phyloP scores from a whole-genome alignment of 2,329 filamentous ascomycete species.

The Fonsecaea pedrosoi region DNA sequence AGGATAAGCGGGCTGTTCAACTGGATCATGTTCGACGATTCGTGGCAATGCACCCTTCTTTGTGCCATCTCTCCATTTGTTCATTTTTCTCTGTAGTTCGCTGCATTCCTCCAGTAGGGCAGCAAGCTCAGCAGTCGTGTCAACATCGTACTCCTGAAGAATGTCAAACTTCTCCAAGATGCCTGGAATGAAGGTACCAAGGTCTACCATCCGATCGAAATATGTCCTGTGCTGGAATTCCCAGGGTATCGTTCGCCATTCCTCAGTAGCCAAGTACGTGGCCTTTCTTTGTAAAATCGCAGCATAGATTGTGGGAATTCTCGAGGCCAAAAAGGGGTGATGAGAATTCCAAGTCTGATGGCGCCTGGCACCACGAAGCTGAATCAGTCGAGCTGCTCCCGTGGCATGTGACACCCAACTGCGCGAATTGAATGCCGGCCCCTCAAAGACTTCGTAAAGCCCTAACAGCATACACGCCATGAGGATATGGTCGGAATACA shows the following conservation, averaged over 20 bases:
- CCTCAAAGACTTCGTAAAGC: slow-evolving; percentile 45
- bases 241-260: slow-evolving; percentile 50
- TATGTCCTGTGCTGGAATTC: slow-evolving; percentile 43
- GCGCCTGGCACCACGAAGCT: slow-evolving; percentile 34
- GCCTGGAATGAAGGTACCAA: slow-evolving; percentile 44
- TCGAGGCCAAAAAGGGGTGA: slow-evolving; percentile 34
- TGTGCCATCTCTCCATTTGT: slow-evolving; percentile 34
- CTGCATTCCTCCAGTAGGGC: slow-evolving; percentile 25
- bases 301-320: slow-evolving; percentile 36
- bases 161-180: slow-evolving; percentile 44
- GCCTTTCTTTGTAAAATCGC: slow-evolving; percentile 40
- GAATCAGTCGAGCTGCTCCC: slow-evolving; percentile 37
- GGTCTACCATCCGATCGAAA: slow-evolving; percentile 46
- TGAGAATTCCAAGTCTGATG: slow-evolving; percentile 33
- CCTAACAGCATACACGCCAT: slow-evolving; percentile 47
- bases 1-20: slow-evolving; percentile 31
- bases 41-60: slow-evolving; percentile 30
- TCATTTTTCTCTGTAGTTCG: slow-evolving; percentile 28
- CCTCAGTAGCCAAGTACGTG: slow-evolving; percentile 42
- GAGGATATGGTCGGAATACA: slow-evolving; percentile 47
- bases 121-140: slow-evolving; percentile 15
- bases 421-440: slow-evolving; percentile 32
- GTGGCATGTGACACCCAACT: slow-evolving; percentile 38
- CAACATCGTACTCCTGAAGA: slow-evolving; percentile 25
- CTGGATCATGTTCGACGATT: slow-evolving; percentile 27